Conservation (phyloP, 129 eudicot species). For the sunflower (Helianthus annuus) region HanXRQr2.0-SUNRISE NC_035435.2:60034620-60035119, state of each 20-base stretch:
- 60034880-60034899: slow-evolving; percentile 20
- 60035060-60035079: slow-evolving; percentile 29
- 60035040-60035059: neutral
- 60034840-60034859: neutral
- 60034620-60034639: no score
- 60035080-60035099: slow-evolving; percentile 36
- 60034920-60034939: slow-evolving; percentile 20
- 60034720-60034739: neutral
- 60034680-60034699: no score
- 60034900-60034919: slow-evolving; percentile 1
- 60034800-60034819: neutral
- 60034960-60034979: neutral
- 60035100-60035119: slow-evolving; percentile 16
- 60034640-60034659: no score
- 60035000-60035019: slow-evolving; percentile 17
- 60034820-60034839: neutral
- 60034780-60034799: neutral
- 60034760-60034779: slow-evolving; percentile 4
- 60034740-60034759: neutral
- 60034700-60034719: neutral
- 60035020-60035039: slow-evolving; percentile 12
- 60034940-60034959: neutral
- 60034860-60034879: slow-evolving; percentile 16
- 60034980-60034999: slow-evolving; percentile 8
- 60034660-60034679: no score